Base-by-base conservation (phyloP, 345 rosid genomes). In the Triadica sebifera region DNA sequence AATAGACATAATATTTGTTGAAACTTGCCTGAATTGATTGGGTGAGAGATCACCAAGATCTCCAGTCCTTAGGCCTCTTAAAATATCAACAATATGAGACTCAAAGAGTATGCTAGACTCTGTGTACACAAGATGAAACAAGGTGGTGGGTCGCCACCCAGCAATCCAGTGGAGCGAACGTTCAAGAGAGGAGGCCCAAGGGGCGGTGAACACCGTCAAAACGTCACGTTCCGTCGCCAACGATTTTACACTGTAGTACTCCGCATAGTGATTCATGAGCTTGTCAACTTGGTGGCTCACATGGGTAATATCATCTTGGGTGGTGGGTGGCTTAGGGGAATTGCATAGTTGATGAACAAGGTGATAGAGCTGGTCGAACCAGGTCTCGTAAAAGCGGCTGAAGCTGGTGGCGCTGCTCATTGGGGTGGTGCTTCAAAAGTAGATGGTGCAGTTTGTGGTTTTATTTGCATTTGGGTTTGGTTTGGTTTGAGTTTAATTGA, bases 21-120 rank as follows among this genome's bases (percentile, higher is more conserved):
- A 29, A 43, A 43, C 53, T 70, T 22, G 79, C 97, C 97, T 83
- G 90, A 91, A 90, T 12, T 94, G 98, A 56, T 63, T 60, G 20
- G 97, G 93, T 12, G 96, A 89, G 9, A 92, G 86, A 62, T 94
- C 98, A 7, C 94, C 93, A 13, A 94, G 93, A 71, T 92, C 94
- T 15, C 98, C 97, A 1, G 90, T 87, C 0, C 82, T 75, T 59
- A 68, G 64, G 1, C 97, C 98, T 22, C 86, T 88, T 6, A 91
- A 86, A 41, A 94, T 90, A 79, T 94, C 97, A 15, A 84, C 73
- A 19, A 92, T 88, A 59, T 81, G 89, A 77, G 92, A 84, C 89
- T 92, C 94, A 12, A 94, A 94, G 43, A 82, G 85, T 46, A 85
- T 86, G 74, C 96, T 90, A 0, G 97, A 89, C 81, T 94, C 94